Evolutionary conservation across 1,284 basidiomycete genomes (phyloP).

Genomic region (Veloboletus limbatus): DNA sequence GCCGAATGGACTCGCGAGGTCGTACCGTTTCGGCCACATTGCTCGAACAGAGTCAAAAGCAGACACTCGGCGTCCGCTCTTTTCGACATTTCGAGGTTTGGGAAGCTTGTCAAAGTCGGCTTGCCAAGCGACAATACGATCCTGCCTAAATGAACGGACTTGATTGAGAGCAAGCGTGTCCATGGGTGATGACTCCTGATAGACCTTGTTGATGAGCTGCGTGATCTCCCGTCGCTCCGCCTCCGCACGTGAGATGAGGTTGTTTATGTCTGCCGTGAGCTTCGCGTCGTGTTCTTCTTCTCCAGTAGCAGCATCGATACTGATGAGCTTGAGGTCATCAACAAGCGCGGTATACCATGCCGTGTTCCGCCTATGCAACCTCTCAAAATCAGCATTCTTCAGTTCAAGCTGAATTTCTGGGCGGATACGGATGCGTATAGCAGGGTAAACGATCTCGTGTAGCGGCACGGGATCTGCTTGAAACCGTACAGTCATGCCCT

Average conservation of each 20-base stretch:
- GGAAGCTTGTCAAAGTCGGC: constrained; percentile 77
- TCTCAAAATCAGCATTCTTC: constrained; percentile 87
- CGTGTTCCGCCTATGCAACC: constrained; percentile 71
- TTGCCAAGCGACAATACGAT: constrained; percentile 97
- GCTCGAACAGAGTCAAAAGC: constrained; percentile 66
- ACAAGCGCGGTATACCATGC: constrained; percentile 69
- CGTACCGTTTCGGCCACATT: constrained; percentile 65
- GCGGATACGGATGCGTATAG: constrained; percentile 78
- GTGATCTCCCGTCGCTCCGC: constrained; percentile 75
- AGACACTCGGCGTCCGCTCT: constrained; percentile 51
- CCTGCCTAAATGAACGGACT: constrained; percentile 85
- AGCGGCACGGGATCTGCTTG: constrained; percentile 82
- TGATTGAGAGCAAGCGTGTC: constrained; percentile 89
- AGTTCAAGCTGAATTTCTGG: constrained; percentile 85
- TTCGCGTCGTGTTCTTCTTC: constrained; percentile 66
- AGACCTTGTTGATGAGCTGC: constrained; percentile 74
- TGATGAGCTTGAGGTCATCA: constrained; percentile 71
- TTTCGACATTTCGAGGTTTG: constrained; percentile 54
- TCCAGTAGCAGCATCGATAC: constrained; percentile 72
- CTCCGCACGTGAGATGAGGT: constrained; percentile 71
- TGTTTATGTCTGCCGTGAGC: constrained; percentile 59
- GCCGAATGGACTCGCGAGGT: constrained; percentile 50
- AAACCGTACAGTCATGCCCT: constrained; percentile 86
- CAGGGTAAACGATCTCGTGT: constrained; percentile 90
- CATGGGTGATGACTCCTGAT: constrained; percentile 75